Conservation (phyloP, 2,329 filamentous ascomycete genomes). For the Pyrenochaeta sp. region DNA sequence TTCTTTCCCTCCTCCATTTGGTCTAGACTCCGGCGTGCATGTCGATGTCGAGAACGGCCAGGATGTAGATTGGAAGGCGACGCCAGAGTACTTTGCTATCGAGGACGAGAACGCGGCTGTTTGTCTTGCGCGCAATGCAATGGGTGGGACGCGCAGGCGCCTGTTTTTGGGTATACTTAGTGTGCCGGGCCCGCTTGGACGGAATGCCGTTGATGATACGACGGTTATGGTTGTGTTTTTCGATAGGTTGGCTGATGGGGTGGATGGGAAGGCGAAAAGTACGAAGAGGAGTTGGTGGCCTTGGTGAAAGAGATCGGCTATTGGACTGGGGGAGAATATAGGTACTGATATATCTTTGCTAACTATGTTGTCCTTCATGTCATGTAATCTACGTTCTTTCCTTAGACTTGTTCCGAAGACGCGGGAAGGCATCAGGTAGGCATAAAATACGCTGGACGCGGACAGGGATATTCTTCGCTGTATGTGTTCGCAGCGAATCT, state of each 20-base stretch:
- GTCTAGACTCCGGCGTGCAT: slow-evolving; percentile 45
- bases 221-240: slow-evolving; percentile 65
- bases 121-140: slow-evolving; percentile 62
- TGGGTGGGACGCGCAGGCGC: slow-evolving; percentile 57
- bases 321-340: too few relatives aligned
- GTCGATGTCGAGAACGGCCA: slow-evolving; percentile 44
- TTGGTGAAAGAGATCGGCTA: slow-evolving; percentile 8
- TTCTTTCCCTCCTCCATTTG: slow-evolving; percentile 11
- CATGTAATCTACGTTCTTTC: too few relatives aligned
- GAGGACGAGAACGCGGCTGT: slow-evolving; percentile 63
- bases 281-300: slow-evolving; percentile 25
- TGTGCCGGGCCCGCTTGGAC: slow-evolving; percentile 40
- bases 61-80: slow-evolving; percentile 53
- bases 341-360: neutral
- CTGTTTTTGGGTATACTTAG: slow-evolving; percentile 53
- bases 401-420: too few relatives aligned
- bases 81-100: slow-evolving; percentile 56
- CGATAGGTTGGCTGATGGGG: slow-evolving; percentile 37
- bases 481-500: neutral
- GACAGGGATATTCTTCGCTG: neutral
- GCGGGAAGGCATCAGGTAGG: too few relatives aligned
- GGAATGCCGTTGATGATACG: slow-evolving; percentile 60
- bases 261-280: slow-evolving; percentile 5
- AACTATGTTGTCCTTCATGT: too few relatives aligned
- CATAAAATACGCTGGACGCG: too few relatives aligned